Percentiles rank a stretch among this genome's conserved stretches.
phyloP scores from a whole-genome alignment of 1,284 basidiomycete species.

The Rhodotorula sp. region DNA sequence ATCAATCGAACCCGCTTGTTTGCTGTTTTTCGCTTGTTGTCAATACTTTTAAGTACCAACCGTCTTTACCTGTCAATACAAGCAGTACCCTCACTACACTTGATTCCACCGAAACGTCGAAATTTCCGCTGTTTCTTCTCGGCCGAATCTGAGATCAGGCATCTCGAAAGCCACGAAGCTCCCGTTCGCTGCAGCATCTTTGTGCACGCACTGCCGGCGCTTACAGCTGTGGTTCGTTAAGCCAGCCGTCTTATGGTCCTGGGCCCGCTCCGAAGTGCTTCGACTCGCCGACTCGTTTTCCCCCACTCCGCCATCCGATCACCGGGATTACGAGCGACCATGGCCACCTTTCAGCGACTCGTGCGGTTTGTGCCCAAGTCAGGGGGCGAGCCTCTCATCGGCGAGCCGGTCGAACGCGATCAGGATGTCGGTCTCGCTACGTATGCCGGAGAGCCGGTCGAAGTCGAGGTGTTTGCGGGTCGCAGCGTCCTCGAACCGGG shows the following conservation, averaged over 20 bases:
- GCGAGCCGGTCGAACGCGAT: conserved; percentile 47
- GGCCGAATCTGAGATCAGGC: background rate
- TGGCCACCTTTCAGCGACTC: conserved; percentile 44
- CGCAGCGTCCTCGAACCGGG: conserved; percentile 47
- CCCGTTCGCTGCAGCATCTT: background rate
- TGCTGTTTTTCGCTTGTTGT: background rate
- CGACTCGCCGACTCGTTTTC: background rate
- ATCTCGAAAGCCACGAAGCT: background rate
- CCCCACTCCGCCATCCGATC: background rate
- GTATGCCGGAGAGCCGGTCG: conserved; percentile 32
- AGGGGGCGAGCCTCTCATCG: conserved; percentile 38
- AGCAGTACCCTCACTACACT: background rate
- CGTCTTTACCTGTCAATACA: background rate
- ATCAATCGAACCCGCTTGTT: background rate
- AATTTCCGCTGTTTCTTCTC: background rate
- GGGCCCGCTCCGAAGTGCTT: background rate
- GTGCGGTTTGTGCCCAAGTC: conserved; percentile 44
- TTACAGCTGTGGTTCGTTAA: no score
- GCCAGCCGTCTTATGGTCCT: no score
- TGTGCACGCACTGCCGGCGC: background rate
- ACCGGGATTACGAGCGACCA: background rate
- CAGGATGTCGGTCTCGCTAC: conserved; percentile 51
- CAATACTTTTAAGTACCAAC: background rate
- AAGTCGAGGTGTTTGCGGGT: conserved; percentile 28
- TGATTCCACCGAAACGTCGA: background rate